These are phyloP conservation scores for Bremia lactucae DNA, from an alignment of 352 stramenopile species.

Conservation along the genomic window DNA sequence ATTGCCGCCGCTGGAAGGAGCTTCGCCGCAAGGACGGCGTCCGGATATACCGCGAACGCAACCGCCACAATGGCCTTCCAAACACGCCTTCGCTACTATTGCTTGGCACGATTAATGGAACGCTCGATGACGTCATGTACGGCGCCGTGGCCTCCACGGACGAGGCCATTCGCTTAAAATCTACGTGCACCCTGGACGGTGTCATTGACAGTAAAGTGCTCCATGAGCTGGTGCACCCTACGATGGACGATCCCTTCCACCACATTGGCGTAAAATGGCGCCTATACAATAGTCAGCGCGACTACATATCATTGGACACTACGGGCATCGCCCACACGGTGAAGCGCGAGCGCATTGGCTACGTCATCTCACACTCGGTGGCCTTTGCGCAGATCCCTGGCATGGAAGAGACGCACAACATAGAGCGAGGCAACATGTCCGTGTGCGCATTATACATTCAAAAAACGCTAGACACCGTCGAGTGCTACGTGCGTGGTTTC, in stretches of 20 bases:
- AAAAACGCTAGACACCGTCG: constrained; percentile 27
- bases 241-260: constrained; percentile 32
- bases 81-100: constrained; percentile 40
- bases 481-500: constrained; percentile 39
- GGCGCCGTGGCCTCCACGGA: constrained; percentile 29
- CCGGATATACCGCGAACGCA: constrained; percentile 30
- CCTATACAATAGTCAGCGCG: constrained; percentile 29
- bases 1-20: constrained; percentile 28
- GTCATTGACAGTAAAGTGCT: constrained; percentile 43
- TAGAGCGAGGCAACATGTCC: constrained; percentile 40
- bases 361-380: constrained; percentile 47
- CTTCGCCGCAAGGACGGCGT: constrained; percentile 24
- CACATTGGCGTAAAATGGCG: constrained; percentile 43
- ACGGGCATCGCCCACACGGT: constrained; percentile 26
- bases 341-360: constrained; percentile 30
- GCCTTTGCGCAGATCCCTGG: constrained; percentile 31
- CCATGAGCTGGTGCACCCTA: constrained; percentile 30
- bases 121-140: constrained; percentile 61
- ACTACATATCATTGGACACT: constrained; percentile 46
- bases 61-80: constrained; percentile 9
- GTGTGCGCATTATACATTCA: constrained; percentile 40
- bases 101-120: constrained; percentile 36
- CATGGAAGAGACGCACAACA: constrained; percentile 23
- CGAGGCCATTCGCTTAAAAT: constrained; percentile 40
- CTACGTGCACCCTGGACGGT: constrained; percentile 35